Evolutionary conservation across 495 filamentous ascomycete genomes (phyloP).

Genomic region (Neurospora sp.): DNA sequence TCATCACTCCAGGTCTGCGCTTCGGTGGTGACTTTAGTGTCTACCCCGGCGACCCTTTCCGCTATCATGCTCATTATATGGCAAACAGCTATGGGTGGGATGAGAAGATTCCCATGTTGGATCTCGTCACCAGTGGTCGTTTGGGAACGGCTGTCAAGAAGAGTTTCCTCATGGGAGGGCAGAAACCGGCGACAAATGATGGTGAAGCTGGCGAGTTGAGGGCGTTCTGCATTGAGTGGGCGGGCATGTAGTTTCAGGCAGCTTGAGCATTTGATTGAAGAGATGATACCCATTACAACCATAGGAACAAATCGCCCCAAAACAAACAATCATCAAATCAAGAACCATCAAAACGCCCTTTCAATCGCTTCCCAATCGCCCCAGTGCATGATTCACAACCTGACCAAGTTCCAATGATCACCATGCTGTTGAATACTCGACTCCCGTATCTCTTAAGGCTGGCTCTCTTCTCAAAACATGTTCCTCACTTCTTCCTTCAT

Average conservation of each 20-base stretch:
- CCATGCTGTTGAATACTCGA: neutral
- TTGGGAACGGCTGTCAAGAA: conserved; percentile 95
- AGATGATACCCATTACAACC: neutral
- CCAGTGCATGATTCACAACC: neutral
- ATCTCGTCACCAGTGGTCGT: conserved; percentile 75
- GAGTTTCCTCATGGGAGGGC: conserved; percentile 76
- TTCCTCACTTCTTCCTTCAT: neutral
- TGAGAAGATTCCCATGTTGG: conserved; percentile 69
- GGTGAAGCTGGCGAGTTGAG: conserved; percentile 9
- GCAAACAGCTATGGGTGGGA: conserved; percentile 73
- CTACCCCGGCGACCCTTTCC: conserved; percentile 88
- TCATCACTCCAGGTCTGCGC: conserved; percentile 78
- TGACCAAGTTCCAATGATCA: neutral
- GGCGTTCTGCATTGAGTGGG: conserved; percentile 28
- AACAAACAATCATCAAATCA: neutral
- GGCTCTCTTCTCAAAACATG: neutral
- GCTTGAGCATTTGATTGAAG: neutral
- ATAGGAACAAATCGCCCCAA: neutral
- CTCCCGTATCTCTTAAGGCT: neutral
- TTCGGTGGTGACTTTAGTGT: conserved; percentile 92
- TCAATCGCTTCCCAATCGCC: neutral
- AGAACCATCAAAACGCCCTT: neutral
- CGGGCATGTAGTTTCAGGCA: conserved; percentile 16
- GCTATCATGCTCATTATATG: conserved; percentile 91
- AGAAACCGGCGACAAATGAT: neutral